A percentile compares a stretch with the other conserved stretches of the same genome.
These are phyloP conservation scores for Trichoderma parareesei DNA, from an alignment of 495 filamentous ascomycete species.

Conservation along the genomic window DNA sequence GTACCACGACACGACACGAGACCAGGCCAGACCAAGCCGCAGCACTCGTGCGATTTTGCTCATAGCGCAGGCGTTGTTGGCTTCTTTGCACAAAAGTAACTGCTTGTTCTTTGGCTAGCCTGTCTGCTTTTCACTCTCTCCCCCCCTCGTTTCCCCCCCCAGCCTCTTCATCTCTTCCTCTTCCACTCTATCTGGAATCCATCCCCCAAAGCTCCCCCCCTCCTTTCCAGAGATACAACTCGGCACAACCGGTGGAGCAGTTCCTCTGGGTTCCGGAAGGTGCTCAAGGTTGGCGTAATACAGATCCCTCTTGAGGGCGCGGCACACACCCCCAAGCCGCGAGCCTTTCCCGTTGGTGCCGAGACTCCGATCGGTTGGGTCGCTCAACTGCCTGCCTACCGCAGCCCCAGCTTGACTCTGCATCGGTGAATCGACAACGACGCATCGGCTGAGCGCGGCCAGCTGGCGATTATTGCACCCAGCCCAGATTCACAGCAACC, in stretches of 20 bases:
- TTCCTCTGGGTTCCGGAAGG: not conserved
- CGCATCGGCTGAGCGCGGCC: not conserved
- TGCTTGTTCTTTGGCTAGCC: not conserved
- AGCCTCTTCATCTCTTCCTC: not conserved
- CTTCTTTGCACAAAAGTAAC: not conserved
- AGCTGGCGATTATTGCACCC: not conserved
- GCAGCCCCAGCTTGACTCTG: not conserved
- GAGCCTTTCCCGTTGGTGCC: not conserved
- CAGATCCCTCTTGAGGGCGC: not conserved
- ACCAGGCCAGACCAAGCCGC: not conserved
- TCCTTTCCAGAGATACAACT: not conserved
- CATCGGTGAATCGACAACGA: not conserved
- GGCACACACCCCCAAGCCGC: not conserved
- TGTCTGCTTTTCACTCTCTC: not conserved
- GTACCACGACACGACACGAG: not conserved
- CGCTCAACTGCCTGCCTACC: constrained; percentile 3
- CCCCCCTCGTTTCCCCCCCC: not conserved
- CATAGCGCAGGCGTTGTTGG: not conserved
- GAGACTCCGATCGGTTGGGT: not conserved
- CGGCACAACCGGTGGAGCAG: not conserved
- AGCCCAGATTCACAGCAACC: constrained; percentile 5
- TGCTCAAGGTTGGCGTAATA: not conserved
- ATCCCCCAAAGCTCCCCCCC: not conserved
- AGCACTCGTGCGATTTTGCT: not conserved
- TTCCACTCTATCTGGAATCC: not conserved